Base-by-base conservation (phyloP, 176 grass and related monocot genomes). In the Carex littledalei region DNA sequence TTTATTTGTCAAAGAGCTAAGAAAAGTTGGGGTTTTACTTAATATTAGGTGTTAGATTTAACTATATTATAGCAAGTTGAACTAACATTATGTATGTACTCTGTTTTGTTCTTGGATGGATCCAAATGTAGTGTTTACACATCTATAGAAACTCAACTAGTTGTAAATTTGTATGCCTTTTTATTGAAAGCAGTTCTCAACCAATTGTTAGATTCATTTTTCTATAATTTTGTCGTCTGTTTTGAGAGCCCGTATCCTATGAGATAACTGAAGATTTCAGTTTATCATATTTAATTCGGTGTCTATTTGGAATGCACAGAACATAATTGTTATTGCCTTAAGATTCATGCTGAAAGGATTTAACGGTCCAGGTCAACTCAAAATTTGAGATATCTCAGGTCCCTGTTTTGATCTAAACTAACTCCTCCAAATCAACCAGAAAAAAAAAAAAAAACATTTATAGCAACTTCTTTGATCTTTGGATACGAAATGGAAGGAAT, bases 1-100 rank as follows among this genome's bases (percentile, higher is more conserved):
- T 98, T 60, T 98, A 98, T 78, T 80, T 89, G 31, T 86, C 82
- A 20, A 90, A 65, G 68, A 87, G 61, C n/a, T 78, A 24, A 14
- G 63, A 37, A 39, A 61, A 64, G 18, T 43, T 64, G 49, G 84
- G 10, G 24, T 22, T 75, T 75, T 59, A 85, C 43, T 73, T 63
- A 29, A 72, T 55, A 84, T 78, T 78, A 61, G 64, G 64, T 49
- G 47, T 49, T 71, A 74, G 63, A 59, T 34, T 75, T 74, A 53
- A 83, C 58, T 60, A 81, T 81, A 81, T 66, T 26, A 63, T 24
- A 81, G 20, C 37, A 81, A 34, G 59, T 6, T 83, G 81, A 50
- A 52, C 81, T 67, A 67, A 83, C 81, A 66, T 81, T 81, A 37
- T 83, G 55, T 62, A 41, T 37, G 31, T 81, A 57, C 55, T 59